These are phyloP conservation scores for Mycena crocata DNA, from an alignment of 768 basidiomycete genomes.

Conservation along the genomic window DNA sequence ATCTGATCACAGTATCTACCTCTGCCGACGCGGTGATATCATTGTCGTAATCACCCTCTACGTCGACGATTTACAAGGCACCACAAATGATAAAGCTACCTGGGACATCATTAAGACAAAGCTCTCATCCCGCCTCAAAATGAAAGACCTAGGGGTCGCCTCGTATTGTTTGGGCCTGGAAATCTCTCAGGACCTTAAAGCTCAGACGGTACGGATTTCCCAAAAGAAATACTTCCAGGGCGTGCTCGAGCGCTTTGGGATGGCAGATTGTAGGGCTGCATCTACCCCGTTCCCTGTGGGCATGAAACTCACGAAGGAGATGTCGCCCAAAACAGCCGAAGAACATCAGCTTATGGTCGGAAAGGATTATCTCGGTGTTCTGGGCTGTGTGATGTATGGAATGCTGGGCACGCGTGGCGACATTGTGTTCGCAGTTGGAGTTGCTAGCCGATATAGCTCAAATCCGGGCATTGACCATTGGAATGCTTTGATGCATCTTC, in stretches of 20 bases:
- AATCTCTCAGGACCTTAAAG: not conserved
- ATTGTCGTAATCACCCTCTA: not conserved
- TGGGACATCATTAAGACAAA: not conserved
- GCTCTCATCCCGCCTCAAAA: slow-evolving; percentile 1
- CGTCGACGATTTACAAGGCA: not conserved
- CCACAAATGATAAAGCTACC: not conserved
- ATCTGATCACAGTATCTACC: slow-evolving; percentile 14
- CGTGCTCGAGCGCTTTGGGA: not conserved
- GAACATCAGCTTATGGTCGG: not conserved
- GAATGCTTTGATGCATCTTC: not conserved
- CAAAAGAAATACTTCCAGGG: slow-evolving; percentile 1
- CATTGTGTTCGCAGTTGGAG: not conserved
- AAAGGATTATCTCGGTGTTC: not conserved
- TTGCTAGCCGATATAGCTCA: not conserved
- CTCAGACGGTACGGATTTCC: not conserved
- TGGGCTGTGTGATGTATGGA: not conserved
- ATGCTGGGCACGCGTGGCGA: slow-evolving; percentile 1
- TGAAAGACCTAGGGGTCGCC: slow-evolving; percentile 4
- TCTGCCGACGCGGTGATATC: slow-evolving; percentile 1
- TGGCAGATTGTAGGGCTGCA: not conserved
- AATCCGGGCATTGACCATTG: slow-evolving; percentile 2
- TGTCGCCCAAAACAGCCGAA: slow-evolving; percentile 3
- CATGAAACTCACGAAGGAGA: not conserved
- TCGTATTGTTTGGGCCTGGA: not conserved
- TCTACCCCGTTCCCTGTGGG: slow-evolving; percentile 3